These are phyloP conservation scores for Rhizodiscina lignyota DNA, from an alignment of 495 filamentous ascomycete species.

Conservation along the genomic window DNA sequence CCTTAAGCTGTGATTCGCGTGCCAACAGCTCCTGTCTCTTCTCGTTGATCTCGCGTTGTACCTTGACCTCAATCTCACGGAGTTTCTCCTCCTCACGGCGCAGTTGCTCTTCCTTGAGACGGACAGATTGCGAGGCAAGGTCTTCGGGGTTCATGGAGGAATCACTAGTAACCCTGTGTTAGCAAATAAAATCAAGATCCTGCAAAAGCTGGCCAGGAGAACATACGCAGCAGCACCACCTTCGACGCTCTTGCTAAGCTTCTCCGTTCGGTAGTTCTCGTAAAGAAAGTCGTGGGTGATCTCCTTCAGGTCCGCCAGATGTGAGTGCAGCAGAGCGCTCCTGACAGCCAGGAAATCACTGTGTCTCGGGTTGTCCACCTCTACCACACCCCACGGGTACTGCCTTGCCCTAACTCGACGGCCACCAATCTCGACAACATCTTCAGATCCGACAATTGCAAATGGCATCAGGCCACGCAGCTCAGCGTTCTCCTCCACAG, in stretches of 20 bases:
- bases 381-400: constrained; percentile 97
- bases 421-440: constrained; percentile 82
- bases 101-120: constrained; percentile 97
- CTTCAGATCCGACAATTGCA: constrained; percentile 93
- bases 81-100: constrained; percentile 99
- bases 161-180: constrained; percentile 31
- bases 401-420: constrained; percentile 85
- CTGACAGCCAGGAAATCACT: constrained; percentile 96
- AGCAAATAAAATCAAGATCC: too few relatives aligned
- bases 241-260: constrained; percentile 97
- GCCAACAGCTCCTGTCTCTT: constrained; percentile 97
- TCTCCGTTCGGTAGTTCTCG: constrained; percentile 99
- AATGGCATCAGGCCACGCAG: constrained; percentile 95
- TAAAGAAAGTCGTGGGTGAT: constrained; percentile 99
- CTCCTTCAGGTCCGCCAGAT: constrained; percentile 95
- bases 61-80: constrained; percentile 96
- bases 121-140: constrained; percentile 87
- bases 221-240: constrained; percentile 76
- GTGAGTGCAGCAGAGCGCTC: constrained; percentile 89
- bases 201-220: too few relatives aligned
- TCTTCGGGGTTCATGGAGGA: constrained; percentile 97
- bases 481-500: constrained; percentile 96
- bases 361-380: constrained; percentile 97
- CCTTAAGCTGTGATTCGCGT: constrained; percentile 92
- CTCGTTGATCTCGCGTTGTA: constrained; percentile 98